phyloP scores from a whole-genome alignment of 345 rosid genomes.

The Gossypium herbaceum region DNA sequence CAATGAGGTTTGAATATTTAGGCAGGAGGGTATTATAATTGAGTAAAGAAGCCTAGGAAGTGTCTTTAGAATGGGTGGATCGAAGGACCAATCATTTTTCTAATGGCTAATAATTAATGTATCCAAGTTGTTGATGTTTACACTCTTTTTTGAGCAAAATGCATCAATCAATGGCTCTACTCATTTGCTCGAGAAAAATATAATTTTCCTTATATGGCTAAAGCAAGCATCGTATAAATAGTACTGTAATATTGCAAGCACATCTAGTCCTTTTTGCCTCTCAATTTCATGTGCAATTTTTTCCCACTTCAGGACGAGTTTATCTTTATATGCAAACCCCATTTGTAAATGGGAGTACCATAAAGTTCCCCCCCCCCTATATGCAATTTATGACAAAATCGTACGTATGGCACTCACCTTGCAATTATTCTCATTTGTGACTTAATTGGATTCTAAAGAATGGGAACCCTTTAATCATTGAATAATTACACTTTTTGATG shows the following conservation, averaged over 20 bases:
- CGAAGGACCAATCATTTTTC: not conserved
- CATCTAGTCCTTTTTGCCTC: not conserved
- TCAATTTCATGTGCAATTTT: not conserved
- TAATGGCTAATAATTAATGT: not conserved
- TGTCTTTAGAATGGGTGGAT: not conserved
- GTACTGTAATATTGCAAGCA: not conserved
- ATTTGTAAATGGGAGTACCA: not conserved
- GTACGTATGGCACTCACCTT: not conserved
- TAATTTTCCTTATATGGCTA: not conserved
- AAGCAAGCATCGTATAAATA: not conserved
- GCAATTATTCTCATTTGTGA: conserved; percentile 4
- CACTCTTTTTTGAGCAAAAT: not conserved
- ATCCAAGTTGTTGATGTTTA: not conserved
- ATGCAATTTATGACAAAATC: not conserved
- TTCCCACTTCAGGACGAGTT: not conserved
- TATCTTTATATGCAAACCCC: not conserved
- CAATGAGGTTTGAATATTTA: not conserved
- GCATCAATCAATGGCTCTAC: not conserved
- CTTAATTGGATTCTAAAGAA: conserved; percentile 4
- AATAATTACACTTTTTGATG: not conserved
- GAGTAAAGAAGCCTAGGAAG: not conserved
- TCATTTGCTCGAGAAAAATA: not conserved
- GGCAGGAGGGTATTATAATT: not conserved
- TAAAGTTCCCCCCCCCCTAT: not conserved
- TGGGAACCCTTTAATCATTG: conserved; percentile 3